Conservation (phyloP, 768 basidiomycete species). For the Clitopilus passeckerianus region DNA sequence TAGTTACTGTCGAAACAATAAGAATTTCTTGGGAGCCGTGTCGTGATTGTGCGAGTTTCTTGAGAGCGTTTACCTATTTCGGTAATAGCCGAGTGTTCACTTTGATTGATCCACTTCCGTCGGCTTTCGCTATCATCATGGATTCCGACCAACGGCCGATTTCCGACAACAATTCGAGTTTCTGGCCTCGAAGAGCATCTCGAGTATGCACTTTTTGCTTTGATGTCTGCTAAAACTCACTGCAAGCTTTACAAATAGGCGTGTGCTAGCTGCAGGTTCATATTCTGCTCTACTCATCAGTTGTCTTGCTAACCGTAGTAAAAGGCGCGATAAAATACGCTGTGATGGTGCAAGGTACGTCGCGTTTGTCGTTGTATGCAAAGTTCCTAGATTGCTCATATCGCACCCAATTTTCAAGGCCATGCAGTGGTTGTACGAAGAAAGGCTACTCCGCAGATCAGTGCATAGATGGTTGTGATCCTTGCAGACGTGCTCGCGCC, state of each 20-base stretch:
- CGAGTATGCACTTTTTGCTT: slow-evolving; percentile 32
- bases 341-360: slow-evolving; percentile 51
- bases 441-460: slow-evolving; percentile 47
- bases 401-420: slow-evolving; percentile 25
- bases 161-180: slow-evolving; percentile 44
- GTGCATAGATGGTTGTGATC: slow-evolving; percentile 59
- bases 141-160: slow-evolving; percentile 39
- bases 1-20: slow-evolving; percentile 1
- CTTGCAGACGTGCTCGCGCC: slow-evolving; percentile 52
- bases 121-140: slow-evolving; percentile 28
- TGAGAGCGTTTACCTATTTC: slow-evolving; percentile 2
- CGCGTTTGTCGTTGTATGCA: slow-evolving; percentile 2
- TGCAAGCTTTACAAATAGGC: slow-evolving; percentile 30
- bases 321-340: slow-evolving; percentile 57
- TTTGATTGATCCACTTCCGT: slow-evolving; percentile 24
- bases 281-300: slow-evolving; percentile 9
- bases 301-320: slow-evolving; percentile 8
- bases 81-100: slow-evolving; percentile 24
- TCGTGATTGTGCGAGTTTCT: neutral
- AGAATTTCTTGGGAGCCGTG: neutral
- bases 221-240: neutral
- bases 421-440: slow-evolving; percentile 54
- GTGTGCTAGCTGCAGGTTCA: slow-evolving; percentile 56
- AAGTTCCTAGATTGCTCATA: slow-evolving; percentile 1
- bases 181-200: slow-evolving; percentile 46